These are phyloP conservation scores for Allantophomopsis lycopodina DNA, from an alignment of 2,329 filamentous ascomycete species.

Conservation along the genomic window DNA sequence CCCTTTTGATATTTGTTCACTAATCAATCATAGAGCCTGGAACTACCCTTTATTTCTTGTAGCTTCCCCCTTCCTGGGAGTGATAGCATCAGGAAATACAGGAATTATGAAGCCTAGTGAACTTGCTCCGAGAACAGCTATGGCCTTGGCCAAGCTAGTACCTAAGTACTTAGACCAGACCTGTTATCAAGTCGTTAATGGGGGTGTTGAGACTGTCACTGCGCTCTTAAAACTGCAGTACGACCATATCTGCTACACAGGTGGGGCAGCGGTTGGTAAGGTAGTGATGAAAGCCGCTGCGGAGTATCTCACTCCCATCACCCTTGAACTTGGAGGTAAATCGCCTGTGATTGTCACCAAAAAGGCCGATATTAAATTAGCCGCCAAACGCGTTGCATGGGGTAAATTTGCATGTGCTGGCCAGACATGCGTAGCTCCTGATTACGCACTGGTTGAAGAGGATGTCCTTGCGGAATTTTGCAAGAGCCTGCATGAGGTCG, in stretches of 20 bases:
- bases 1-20: background rate
- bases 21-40: slow-evolving; percentile 19
- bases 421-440: slow-evolving; percentile 25
- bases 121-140: slow-evolving; percentile 19
- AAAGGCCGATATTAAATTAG: slow-evolving; percentile 25
- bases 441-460: slow-evolving; percentile 30
- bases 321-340: slow-evolving; percentile 30
- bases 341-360: slow-evolving; percentile 27
- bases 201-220: slow-evolving; percentile 19
- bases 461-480: slow-evolving; percentile 23
- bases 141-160: slow-evolving; percentile 24
- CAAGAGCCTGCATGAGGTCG: slow-evolving; percentile 17
- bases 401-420: slow-evolving; percentile 28
- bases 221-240: slow-evolving; percentile 22
- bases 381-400: slow-evolving; percentile 27
- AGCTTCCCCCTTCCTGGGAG: slow-evolving; percentile 24
- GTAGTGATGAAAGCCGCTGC: slow-evolving; percentile 26
- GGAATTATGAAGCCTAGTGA: slow-evolving; percentile 31
- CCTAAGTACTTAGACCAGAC: slow-evolving; percentile 26
- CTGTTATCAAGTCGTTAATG: slow-evolving; percentile 22
- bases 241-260: slow-evolving; percentile 32
- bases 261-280: slow-evolving; percentile 22
- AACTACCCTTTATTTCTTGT: slow-evolving; percentile 27
- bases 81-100: slow-evolving; percentile 27
- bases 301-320: slow-evolving; percentile 27